These are phyloP conservation scores for Endocarpon pusillum DNA, from an alignment of 495 filamentous ascomycete species.

Conservation along the genomic window DNA sequence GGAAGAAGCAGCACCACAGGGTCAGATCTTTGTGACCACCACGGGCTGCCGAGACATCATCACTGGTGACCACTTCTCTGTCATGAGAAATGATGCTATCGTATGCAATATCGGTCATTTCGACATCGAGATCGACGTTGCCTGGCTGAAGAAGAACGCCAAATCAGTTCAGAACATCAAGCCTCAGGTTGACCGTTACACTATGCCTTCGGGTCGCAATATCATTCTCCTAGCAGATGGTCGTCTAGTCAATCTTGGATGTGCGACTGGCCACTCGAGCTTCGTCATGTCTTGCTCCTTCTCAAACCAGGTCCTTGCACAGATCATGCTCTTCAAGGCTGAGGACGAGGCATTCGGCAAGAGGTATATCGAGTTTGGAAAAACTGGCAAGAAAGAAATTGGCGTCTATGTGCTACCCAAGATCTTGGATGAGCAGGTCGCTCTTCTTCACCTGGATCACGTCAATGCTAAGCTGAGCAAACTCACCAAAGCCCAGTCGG, in stretches of 20 bases:
- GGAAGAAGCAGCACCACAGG: slow-evolving; percentile 75
- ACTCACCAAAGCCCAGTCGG: slow-evolving; percentile 71
- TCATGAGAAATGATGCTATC: slow-evolving; percentile 96
- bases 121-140: slow-evolving; percentile 99
- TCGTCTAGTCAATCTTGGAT: slow-evolving; percentile 96
- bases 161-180: slow-evolving; percentile 95
- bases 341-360: slow-evolving; percentile 69
- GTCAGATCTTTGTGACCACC: slow-evolving; percentile 98
- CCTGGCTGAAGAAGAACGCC: slow-evolving; percentile 94
- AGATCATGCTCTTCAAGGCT: slow-evolving; percentile 95
- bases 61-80: slow-evolving; percentile 80
- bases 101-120: slow-evolving; percentile 99
- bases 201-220: slow-evolving; percentile 84
- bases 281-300: slow-evolving; percentile 99
- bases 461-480: slow-evolving; percentile 86
- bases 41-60: slow-evolving; percentile 98
- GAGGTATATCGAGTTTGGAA: slow-evolving; percentile 94
- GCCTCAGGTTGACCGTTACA: slow-evolving; percentile 96
- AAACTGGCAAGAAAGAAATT: slow-evolving; percentile 71
- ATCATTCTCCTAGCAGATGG: slow-evolving; percentile 97
- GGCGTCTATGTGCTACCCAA: slow-evolving; percentile 97
- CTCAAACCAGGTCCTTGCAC: slow-evolving; percentile 99
- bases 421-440: slow-evolving; percentile 97
- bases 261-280: slow-evolving; percentile 96
- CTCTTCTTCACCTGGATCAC: slow-evolving; percentile 79